Conservation (phyloP, 2,329 filamentous ascomycete genomes). For the Penicillium decumbens region DNA sequence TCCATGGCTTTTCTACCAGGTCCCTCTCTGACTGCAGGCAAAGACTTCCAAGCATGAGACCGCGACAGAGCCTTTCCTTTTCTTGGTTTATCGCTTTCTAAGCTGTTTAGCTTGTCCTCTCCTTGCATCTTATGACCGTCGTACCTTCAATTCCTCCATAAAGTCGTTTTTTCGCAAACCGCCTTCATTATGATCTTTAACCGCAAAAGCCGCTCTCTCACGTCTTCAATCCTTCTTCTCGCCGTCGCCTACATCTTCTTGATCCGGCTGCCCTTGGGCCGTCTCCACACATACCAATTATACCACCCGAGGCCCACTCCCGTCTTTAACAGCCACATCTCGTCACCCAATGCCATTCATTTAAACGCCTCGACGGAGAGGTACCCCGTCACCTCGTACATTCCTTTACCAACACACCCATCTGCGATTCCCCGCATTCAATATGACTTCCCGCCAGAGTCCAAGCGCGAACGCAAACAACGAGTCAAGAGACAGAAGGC, state of each 20-base stretch:
- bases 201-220: slow-evolving; percentile 17
- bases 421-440: slow-evolving; percentile 73
- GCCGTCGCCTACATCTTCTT: slow-evolving; percentile 20
- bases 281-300: slow-evolving; percentile 6
- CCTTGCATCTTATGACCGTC: slow-evolving; percentile 2
- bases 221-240: slow-evolving; percentile 14
- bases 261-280: slow-evolving; percentile 14
- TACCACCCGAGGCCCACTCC: slow-evolving; percentile 13
- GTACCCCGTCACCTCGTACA: slow-evolving; percentile 69
- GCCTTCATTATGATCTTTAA: slow-evolving; percentile 25
- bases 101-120: background rate
- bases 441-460: slow-evolving; percentile 63
- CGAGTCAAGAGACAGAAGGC: slow-evolving; percentile 60
- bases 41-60: background rate
- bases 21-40: background rate
- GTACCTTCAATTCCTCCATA: slow-evolving; percentile 1
- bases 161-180: background rate
- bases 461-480: slow-evolving; percentile 53
- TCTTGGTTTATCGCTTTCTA: background rate
- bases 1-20: background rate
- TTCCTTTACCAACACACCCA: slow-evolving; percentile 68
- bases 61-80: background rate
- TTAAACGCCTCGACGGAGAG: slow-evolving; percentile 70
- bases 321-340: slow-evolving; percentile 6
- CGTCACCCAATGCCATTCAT: slow-evolving; percentile 42